Percentiles rank a stretch among this genome's conserved stretches.
These are phyloP conservation scores for Nicotiana rustica DNA, from an alignment of 305 asterid genomes.

Conservation along the genomic window DNA sequence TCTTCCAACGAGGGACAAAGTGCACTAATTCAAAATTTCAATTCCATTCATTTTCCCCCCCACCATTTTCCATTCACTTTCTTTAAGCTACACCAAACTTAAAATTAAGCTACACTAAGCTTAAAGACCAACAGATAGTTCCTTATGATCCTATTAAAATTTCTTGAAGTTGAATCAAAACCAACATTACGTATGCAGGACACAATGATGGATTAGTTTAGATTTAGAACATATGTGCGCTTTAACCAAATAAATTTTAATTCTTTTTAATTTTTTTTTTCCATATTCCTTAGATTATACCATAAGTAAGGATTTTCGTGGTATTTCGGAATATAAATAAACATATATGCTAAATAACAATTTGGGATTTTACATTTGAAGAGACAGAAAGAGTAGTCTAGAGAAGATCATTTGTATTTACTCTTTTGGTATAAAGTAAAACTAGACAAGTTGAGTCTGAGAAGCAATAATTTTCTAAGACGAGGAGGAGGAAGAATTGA, in stretches of 20 bases:
- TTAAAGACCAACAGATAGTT: neutral
- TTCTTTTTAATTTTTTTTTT: neutral
- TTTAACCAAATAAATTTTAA: neutral
- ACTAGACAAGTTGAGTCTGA: neutral
- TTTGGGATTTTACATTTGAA: neutral
- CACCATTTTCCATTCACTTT: too few species aligned
- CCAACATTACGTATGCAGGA: neutral
- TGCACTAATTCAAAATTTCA: too few species aligned
- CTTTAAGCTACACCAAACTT: too few species aligned
- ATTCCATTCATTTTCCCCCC: too few species aligned
- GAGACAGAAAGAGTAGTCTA: neutral
- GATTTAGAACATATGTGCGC: neutral
- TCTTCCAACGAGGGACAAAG: too few species aligned
- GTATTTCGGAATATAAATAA: neutral
- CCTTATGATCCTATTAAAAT: neutral
- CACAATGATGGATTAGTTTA: neutral
- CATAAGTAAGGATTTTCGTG: constrained; percentile 14
- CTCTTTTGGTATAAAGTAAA: neutral
- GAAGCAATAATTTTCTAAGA: constrained; percentile 13
- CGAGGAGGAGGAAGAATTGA: neutral
- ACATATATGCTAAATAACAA: neutral
- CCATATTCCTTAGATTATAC: neutral
- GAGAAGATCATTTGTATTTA: neutral
- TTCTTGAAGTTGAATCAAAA: constrained; percentile 8
- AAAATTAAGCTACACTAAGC: too few species aligned